These are phyloP conservation scores for Vaccinium vitisidaea DNA, from an alignment of 148 eudicot species.

Conservation along the genomic window DNA sequence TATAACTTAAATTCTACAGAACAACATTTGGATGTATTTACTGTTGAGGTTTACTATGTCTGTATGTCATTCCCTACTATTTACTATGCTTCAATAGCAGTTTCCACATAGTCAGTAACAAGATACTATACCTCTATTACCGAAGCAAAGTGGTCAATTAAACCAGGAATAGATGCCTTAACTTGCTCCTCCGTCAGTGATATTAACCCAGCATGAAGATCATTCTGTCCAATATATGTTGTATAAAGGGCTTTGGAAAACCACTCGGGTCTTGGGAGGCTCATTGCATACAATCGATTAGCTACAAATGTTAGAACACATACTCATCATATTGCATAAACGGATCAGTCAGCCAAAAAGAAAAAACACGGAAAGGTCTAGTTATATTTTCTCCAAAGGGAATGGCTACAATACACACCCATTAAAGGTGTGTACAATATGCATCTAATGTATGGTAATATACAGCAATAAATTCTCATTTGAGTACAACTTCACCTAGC, in stretches of 20 bases:
- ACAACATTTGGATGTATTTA: neutral
- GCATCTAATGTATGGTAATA: neutral
- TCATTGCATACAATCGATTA: neutral
- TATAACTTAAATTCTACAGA: neutral
- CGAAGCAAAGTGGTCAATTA: conserved; percentile 27
- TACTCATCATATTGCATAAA: neutral
- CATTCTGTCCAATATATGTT: conserved; percentile 38
- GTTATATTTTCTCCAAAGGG: neutral
- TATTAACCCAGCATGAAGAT: conserved; percentile 29
- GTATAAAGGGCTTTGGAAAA: conserved; percentile 26
- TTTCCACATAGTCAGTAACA: neutral
- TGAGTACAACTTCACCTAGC: neutral
- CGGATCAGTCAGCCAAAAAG: neutral
- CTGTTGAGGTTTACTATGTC: neutral
- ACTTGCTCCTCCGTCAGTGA: conserved; percentile 28
- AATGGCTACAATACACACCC: too few species aligned
- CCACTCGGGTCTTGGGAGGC: conserved; percentile 20
- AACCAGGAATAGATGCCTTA: conserved; percentile 23
- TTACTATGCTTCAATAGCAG: neutral
- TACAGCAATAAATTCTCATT: neutral
- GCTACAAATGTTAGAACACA: conserved; percentile 4
- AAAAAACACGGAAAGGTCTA: neutral
- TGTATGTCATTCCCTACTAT: neutral
- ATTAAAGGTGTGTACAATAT: too few species aligned
- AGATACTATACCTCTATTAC: conserved; percentile 30